Conservation (phyloP, 306 rosid species). For the Dicorynia guianensis region DNA sequence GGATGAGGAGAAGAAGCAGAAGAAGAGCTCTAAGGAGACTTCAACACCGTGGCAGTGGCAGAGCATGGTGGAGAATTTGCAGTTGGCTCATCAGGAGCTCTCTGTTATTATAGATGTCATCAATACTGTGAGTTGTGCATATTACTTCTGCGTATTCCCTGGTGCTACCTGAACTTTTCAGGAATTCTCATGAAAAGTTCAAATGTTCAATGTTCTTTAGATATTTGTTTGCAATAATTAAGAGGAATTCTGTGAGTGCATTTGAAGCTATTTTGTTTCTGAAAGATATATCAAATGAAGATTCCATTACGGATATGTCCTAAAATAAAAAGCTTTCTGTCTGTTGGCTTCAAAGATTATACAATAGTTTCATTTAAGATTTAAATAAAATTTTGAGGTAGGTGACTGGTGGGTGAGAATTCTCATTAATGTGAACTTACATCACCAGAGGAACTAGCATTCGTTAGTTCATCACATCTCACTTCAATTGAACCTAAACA, state of each 20-base stretch:
- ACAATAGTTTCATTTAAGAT: conserved; percentile 17
- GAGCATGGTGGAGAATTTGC: conserved; percentile 86
- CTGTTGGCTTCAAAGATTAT: conserved; percentile 2
- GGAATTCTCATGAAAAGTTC: background rate
- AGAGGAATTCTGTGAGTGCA: background rate
- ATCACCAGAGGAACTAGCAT: conserved; percentile 18
- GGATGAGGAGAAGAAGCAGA: conserved; percentile 81
- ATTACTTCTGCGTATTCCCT: background rate
- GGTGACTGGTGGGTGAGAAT: background rate
- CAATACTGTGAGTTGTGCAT: conserved; percentile 70
- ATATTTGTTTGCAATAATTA: conserved; percentile 29
- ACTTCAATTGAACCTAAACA: too few relatives aligned
- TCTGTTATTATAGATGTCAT: conserved; percentile 86
- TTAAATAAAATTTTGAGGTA: background rate
- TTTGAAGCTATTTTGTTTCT: conserved; percentile 28
- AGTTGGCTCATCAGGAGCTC: conserved; percentile 89
- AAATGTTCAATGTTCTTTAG: background rate
- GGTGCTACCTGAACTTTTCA: background rate
- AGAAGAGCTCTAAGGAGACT: conserved; percentile 79
- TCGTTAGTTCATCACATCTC: conserved; percentile 5
- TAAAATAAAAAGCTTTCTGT: background rate
- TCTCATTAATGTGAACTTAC: conserved; percentile 30
- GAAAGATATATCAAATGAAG: conserved; percentile 5
- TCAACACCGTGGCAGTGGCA: conserved; percentile 90
- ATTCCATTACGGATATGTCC: conserved; percentile 23